Evolutionary conservation across 805 yeast genomes (phyloP).

Genomic region (Metschnikowia koreensis): DNA sequence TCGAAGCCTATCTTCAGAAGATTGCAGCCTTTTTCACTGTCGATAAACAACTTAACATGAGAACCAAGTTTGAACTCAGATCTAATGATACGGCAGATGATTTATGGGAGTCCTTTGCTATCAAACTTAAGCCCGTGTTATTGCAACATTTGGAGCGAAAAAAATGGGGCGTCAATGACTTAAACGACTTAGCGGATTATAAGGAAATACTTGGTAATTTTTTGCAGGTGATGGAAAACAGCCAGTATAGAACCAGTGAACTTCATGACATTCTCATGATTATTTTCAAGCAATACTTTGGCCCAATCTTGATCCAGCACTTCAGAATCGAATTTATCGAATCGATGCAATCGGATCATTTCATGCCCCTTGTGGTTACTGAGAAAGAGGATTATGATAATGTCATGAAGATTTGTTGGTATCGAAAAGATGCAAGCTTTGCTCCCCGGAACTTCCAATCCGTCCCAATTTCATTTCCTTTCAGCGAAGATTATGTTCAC

Average conservation of each 20-base stretch:
- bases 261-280: conserved; percentile 61
- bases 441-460: conserved; percentile 50
- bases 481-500: conserved; percentile 84
- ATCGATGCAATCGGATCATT: conserved; percentile 74
- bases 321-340: conserved; percentile 62
- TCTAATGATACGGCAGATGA: conserved; percentile 61
- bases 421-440: conserved; percentile 48
- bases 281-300: conserved; percentile 56
- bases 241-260: conserved; percentile 56
- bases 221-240: conserved; percentile 73
- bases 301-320: conserved; percentile 51
- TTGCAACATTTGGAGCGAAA: conserved; percentile 44
- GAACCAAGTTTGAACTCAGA: conserved; percentile 64
- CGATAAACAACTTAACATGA: conserved; percentile 65
- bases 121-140: conserved; percentile 60
- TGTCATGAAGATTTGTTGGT: conserved; percentile 69
- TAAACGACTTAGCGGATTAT: conserved; percentile 48
- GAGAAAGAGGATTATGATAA: conserved; percentile 58
- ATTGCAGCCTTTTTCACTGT: conserved; percentile 74
- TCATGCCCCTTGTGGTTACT: conserved; percentile 78
- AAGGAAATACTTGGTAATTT: conserved; percentile 68
- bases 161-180: conserved; percentile 31
- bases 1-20: conserved; percentile 57
- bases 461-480: conserved; percentile 65
- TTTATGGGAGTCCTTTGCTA: conserved; percentile 68